A percentile compares a stretch with the other conserved stretches of the same genome.
Evolutionary conservation across 1,284 basidiomycete species (phyloP).

Genomic region (Mycena citricolor): DNA sequence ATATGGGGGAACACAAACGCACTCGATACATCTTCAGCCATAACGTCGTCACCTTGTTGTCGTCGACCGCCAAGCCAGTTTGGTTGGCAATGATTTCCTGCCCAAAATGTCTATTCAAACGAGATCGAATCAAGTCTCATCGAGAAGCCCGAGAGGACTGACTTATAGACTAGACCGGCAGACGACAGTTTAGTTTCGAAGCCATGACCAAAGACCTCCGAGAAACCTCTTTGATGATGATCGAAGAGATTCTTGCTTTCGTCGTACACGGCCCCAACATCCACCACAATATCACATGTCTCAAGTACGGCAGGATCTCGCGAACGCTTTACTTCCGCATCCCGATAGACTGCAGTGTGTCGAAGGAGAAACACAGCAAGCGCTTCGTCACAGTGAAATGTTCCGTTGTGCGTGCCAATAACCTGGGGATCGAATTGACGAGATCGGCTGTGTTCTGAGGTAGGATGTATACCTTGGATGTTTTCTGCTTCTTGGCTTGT

Average conservation of each 20-base stretch:
- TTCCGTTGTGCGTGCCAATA: conserved; percentile 94
- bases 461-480: conserved; percentile 45
- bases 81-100: conserved; percentile 79
- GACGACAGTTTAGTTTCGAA: conserved; percentile 89
- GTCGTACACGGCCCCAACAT: conserved; percentile 94
- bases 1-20: conserved; percentile 7
- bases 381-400: conserved; percentile 96
- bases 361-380: conserved; percentile 90
- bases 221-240: conserved; percentile 95
- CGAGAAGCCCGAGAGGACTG: conserved; percentile 26
- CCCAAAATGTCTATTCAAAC: conserved; percentile 81
- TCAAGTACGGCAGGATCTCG: conserved; percentile 82
- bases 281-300: conserved; percentile 93
- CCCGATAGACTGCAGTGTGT: conserved; percentile 48
- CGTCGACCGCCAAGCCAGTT: conserved; percentile 50
- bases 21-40: conserved; percentile 91
- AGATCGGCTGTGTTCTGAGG: too few species aligned
- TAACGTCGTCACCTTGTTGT: conserved; percentile 69
- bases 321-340: conserved; percentile 72
- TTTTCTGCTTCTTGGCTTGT: conserved; percentile 49
- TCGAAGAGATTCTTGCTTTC: conserved; percentile 81
- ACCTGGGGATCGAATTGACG: conserved; percentile 37
- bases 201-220: conserved; percentile 85
- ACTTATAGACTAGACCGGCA: conserved; percentile 96
- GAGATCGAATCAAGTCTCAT: neutral